These are phyloP conservation scores for Ogataea salicorniae DNA, from an alignment of 805 yeast genomes.

Conservation along the genomic window DNA sequence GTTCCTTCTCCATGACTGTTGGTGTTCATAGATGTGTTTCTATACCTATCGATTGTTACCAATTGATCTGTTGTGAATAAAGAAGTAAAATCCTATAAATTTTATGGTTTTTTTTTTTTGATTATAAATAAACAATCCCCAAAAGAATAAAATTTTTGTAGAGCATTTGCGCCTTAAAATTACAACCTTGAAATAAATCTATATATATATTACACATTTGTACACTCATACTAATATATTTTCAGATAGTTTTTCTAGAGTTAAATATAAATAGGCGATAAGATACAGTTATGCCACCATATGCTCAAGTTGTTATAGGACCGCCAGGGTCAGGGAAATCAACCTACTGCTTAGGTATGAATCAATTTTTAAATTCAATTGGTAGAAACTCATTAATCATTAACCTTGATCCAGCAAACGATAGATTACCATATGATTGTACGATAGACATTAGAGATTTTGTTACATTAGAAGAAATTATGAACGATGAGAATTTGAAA, in stretches of 20 bases:
- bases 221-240: background rate
- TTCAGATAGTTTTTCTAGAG: background rate
- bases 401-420: conserved; percentile 84
- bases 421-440: conserved; percentile 47
- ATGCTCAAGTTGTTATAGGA: conserved; percentile 92
- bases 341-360: conserved; percentile 89
- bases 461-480: conserved; percentile 52
- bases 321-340: conserved; percentile 99
- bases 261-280: background rate
- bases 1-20: conserved; percentile 20
- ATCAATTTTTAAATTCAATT: conserved; percentile 87
- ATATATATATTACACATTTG: no score
- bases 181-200: no score
- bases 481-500: conserved; percentile 44
- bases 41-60: no score
- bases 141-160: background rate
- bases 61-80: no score
- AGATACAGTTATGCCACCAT: conserved; percentile 39
- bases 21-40: no score
- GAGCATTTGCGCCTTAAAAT: no score
- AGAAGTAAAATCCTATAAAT: no score
- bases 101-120: no score
- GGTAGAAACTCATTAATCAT: conserved; percentile 84
- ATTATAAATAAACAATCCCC: background rate
- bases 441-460: conserved; percentile 53